Evolutionary conservation across 2,329 filamentous ascomycete genomes (phyloP), one percentile per base, ranked within the genome.

Genomic region (Zymoseptoria passerinii): DNA sequence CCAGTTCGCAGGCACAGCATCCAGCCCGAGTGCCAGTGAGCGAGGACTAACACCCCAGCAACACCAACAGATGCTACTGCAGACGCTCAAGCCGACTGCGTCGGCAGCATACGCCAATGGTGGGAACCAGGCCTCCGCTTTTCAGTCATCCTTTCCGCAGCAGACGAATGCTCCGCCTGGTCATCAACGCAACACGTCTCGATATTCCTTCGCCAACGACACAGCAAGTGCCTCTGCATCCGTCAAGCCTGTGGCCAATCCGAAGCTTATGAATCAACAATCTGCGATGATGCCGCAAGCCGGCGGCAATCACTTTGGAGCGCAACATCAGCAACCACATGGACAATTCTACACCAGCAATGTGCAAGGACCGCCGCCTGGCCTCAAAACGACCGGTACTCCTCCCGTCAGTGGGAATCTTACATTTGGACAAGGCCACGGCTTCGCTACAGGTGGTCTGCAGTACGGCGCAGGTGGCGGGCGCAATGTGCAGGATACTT

Each of bases 351-450:
- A 94, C 73, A 83, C 86, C 52, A 86, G 85, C 56, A 89, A 89
- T 8, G 90, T 96, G 69, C 90, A 95, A 68, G 92, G 92, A 3
- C 94, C 95, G 28, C 94, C 94, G 60, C 95, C 94, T 0, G 94
- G 94, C 8, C 80, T 99, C 28, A 99, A 99, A 77, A 95, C 92
- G 20, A 92, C 92, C 2, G 90, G 91, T 49, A 97, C 92, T 18
- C 92, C 94, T 58, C 92, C 94, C 16, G 91, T 89, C 67, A 84
- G 80, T 64, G 84, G 85, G 54, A 85, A 83, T 56, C 83, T 85
- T 64, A 94, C 96, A 83, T 97, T 96, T 74, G 89, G 90, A 28
- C 91, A 96, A 73, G 87, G 88, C 52, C 89, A 94, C 71, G 84
- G 84, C 8, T 96, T 96, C 71, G 89, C 89, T 50, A 87, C 83